These are phyloP conservation scores for Bipolaris oryzae DNA, from an alignment of 2,329 filamentous ascomycete species.

Conservation along the genomic window DNA sequence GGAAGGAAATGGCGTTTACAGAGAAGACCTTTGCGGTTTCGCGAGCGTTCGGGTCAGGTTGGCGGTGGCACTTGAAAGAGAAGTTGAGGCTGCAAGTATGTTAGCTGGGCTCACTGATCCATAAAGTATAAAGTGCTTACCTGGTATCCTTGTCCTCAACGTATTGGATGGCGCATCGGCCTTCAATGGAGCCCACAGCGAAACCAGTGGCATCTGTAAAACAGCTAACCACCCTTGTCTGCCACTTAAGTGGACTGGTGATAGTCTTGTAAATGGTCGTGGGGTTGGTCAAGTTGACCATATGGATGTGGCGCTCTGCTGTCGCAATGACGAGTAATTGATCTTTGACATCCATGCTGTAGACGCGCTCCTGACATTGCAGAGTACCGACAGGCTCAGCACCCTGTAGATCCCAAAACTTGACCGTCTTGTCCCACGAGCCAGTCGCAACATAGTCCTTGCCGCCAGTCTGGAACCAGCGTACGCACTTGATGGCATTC, in stretches of 20 bases:
- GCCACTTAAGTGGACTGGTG: constrained; percentile 96
- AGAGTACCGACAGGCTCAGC: constrained; percentile 69
- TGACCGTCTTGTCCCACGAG: constrained; percentile 88
- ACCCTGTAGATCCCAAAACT: constrained; percentile 80
- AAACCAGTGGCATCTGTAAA: constrained; percentile 92
- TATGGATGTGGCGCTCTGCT: constrained; percentile 94
- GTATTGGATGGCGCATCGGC: constrained; percentile 96
- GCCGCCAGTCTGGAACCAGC: constrained; percentile 65
- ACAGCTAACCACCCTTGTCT: constrained; percentile 93
- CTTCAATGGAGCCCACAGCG: constrained; percentile 94
- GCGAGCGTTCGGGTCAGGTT: constrained; percentile 65
- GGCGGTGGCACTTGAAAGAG: constrained; percentile 98
- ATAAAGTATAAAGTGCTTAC: constrained; percentile 41
- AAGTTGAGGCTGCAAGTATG: constrained; percentile 72
- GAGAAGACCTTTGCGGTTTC: constrained; percentile 89
- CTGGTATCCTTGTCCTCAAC: constrained; percentile 91
- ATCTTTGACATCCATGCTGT: constrained; percentile 89
- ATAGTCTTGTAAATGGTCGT: constrained; percentile 94
- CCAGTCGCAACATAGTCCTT: constrained; percentile 88
- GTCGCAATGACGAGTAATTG: constrained; percentile 90
- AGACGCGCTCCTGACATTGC: constrained; percentile 76
- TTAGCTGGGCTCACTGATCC: constrained; percentile 14
- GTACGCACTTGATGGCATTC: constrained; percentile 77
- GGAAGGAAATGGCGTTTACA: constrained; percentile 97
- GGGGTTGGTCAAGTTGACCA: constrained; percentile 88